phyloP scores from a whole-genome alignment of 306 rosid genomes.

The Senna tora region DNA sequence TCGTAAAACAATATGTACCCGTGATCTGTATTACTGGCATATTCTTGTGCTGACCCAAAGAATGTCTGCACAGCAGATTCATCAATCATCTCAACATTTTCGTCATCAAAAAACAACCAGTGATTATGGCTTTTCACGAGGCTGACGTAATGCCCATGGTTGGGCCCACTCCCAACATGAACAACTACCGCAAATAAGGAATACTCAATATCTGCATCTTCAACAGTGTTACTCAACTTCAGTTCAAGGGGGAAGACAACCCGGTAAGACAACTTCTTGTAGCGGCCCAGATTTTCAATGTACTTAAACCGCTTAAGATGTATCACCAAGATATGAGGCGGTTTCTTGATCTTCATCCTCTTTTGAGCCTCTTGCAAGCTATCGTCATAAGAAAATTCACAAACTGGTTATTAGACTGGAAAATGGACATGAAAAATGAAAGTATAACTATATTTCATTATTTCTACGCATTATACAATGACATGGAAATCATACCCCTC shows the following conservation, averaged over 20 bases:
- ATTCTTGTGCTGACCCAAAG: slow-evolving; percentile 99
- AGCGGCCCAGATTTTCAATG: slow-evolving; percentile 94
- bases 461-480: slow-evolving; percentile 18
- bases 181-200: slow-evolving; percentile 97
- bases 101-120: slow-evolving; percentile 98
- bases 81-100: slow-evolving; percentile 97
- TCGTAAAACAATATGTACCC: slow-evolving; percentile 98
- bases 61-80: slow-evolving; percentile 98
- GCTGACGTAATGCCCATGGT: slow-evolving; percentile 98
- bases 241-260: slow-evolving; percentile 97
- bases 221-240: slow-evolving; percentile 91
- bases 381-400: slow-evolving; percentile 41
- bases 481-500: not conserved
- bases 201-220: slow-evolving; percentile 86
- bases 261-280: slow-evolving; percentile 91
- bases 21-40: slow-evolving; percentile 92
- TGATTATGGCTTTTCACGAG: slow-evolving; percentile 99
- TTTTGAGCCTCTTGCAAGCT: slow-evolving; percentile 99
- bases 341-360: slow-evolving; percentile 99
- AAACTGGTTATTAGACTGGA: slow-evolving; percentile 22
- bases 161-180: slow-evolving; percentile 97
- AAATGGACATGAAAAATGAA: slow-evolving; percentile 21
- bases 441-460: not conserved
- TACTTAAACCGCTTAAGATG: slow-evolving; percentile 98
- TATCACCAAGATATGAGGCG: slow-evolving; percentile 92